A percentile compares a stretch with the other conserved stretches of the same genome.
Conservation (phyloP, 2,329 filamentous ascomycete species). For the Fusarium fracticaudum region DNA sequence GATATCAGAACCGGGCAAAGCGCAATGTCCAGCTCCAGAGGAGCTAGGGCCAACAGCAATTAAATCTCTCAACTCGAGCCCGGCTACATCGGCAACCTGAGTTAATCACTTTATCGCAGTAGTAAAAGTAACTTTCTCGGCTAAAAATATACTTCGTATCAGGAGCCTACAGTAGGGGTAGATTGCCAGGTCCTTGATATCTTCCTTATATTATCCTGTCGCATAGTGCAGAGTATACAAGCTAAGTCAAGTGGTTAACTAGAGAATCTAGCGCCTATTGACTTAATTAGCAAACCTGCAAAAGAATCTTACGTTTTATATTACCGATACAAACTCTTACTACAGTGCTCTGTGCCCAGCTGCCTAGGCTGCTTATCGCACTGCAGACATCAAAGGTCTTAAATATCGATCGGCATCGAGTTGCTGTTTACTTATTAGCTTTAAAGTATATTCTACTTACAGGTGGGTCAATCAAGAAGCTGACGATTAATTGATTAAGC, state of each 20-base stretch:
- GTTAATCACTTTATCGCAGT: background rate
- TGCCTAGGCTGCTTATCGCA: background rate
- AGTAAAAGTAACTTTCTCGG: background rate
- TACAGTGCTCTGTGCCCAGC: rapidly evolving
- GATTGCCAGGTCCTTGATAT: background rate
- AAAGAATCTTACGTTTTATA: background rate
- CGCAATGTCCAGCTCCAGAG: background rate
- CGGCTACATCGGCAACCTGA: background rate
- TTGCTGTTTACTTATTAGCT: background rate
- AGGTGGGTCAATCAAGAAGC: background rate
- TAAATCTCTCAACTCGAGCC: background rate
- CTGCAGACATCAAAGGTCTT: background rate
- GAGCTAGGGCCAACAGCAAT: too few species aligned
- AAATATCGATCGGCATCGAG: background rate
- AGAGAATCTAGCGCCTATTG: too few species aligned
- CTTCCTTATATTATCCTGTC: background rate
- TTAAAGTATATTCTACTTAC: background rate
- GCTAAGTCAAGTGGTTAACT: too few species aligned
- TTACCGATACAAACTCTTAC: background rate
- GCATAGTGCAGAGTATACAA: background rate
- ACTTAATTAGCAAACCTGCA: background rate
- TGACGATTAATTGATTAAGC: background rate
- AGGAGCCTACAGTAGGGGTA: background rate
- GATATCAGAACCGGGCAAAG: background rate
- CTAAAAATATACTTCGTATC: background rate